These are phyloP conservation scores for Metroxylon sagu DNA, from an alignment of 176 grass and related monocot genomes.

Conservation along the genomic window DNA sequence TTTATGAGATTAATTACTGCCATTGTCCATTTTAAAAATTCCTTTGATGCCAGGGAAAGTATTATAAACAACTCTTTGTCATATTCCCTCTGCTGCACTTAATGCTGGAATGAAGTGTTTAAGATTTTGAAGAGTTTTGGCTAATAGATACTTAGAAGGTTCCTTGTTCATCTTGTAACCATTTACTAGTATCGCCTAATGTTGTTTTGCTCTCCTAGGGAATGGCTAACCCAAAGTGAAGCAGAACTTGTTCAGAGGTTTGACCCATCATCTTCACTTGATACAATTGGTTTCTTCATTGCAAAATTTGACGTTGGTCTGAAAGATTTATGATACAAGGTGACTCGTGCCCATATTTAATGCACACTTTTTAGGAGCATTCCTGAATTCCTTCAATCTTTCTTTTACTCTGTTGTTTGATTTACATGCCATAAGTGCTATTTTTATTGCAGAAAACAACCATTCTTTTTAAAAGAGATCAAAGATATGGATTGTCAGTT, in stretches of 20 bases:
- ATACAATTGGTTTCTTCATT: conserved; percentile 98
- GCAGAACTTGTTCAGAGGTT: conserved; percentile 89
- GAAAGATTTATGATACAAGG: conserved; percentile 25
- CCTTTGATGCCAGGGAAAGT: no score
- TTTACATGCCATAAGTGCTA: no score
- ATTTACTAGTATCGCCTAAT: not conserved
- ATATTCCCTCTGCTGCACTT: no score
- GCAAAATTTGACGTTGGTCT: conserved; percentile 61
- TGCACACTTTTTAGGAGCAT: not conserved
- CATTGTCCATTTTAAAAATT: no score
- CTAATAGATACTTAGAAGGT: no score
- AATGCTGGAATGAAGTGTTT: no score
- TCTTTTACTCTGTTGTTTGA: not conserved
- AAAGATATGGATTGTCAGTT: no score
- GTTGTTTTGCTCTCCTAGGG: conserved; percentile 21
- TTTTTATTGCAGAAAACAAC: no score
- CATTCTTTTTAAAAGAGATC: no score
- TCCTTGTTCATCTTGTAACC: not conserved
- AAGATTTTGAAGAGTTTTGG: no score
- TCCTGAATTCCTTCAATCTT: not conserved
- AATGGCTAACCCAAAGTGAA: conserved; percentile 74
- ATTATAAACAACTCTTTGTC: no score
- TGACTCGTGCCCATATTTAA: not conserved
- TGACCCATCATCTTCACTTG: conserved; percentile 64
- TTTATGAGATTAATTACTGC: no score